Evolutionary conservation across 495 filamentous ascomycete genomes (phyloP), one percentile per base, ranked within the genome.

Genomic region (Chaetomium fimeti): DNA sequence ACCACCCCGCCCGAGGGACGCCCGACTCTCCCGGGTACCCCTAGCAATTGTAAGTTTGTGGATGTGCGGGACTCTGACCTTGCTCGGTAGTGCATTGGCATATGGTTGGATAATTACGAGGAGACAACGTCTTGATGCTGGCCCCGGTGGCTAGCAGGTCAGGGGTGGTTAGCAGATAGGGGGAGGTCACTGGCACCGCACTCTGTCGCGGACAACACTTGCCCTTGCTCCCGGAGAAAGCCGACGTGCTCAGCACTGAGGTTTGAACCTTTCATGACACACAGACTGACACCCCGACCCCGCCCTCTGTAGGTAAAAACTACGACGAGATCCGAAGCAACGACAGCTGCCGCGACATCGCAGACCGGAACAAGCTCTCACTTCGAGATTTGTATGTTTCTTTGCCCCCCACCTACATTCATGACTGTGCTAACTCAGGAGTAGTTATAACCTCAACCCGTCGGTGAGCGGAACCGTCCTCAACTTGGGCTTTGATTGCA

Each of bases 401-500:
- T 27, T 27, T 16, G 29, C 0, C 18, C 5, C 38, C 45, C 58
- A 0, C 13, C 51, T 29, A 25, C 40, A 20, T 12, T 60, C 27
- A 48, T 24, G 2, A n/a, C 49, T n/a, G 11, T n/a, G 16, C 25
- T 32, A 0, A 24, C 2, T 29, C 24, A 20, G 45, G 4, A 2
- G 5, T 47, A 73, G 71, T 56, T 73, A 73, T 45, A 32, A 32
- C 28, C 61, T 74, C 15, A 72, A 72, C 58, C 71, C 70, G 12
- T 63, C 57, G 58, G 70, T 74, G 61, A 72, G 69, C 62, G 24
- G 22, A 29, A 66, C 32, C 57, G 32, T 60, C 24, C 56, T 65
- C 27, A 43, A 29, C 22, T 9, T 57, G 27, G 28, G 28, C 18
- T 16, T 5, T 12, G 42, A 65, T 29, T 71, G 66, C 59, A 63